Conservation (phyloP, 225 moss, liverwort and hornwort species). For the Lunularia cruciata region DNA sequence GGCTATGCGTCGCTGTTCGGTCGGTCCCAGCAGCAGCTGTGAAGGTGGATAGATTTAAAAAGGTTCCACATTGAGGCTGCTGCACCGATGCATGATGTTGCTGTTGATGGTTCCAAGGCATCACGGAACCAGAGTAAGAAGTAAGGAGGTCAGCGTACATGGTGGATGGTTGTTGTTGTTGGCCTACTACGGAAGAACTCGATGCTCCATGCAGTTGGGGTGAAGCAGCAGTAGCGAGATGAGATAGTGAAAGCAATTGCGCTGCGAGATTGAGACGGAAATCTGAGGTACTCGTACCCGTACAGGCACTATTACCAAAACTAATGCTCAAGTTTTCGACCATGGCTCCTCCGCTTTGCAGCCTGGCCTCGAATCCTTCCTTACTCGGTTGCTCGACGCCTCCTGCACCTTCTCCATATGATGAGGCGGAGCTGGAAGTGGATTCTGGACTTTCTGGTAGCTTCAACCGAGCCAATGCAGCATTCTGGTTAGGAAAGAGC, state of each 20-base stretch:
- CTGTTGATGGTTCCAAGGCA: background rate
- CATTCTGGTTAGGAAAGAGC: constrained; percentile 18
- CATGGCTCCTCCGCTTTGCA: constrained; percentile 8
- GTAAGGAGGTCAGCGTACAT: constrained; percentile 8
- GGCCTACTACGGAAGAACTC: background rate
- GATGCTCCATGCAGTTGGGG: background rate
- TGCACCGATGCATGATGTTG: background rate
- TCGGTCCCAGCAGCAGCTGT: background rate
- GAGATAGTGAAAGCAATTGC: constrained; percentile 16
- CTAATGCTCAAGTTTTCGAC: constrained; percentile 4
- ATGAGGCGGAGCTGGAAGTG: constrained; percentile 31
- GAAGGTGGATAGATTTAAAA: background rate
- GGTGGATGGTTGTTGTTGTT: background rate
- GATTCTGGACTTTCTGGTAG: constrained; percentile 43
- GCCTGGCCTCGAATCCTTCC: constrained; percentile 20
- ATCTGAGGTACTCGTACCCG: constrained; percentile 4
- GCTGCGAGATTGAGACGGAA: constrained; percentile 18
- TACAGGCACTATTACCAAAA: background rate
- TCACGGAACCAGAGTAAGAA: constrained; percentile 10
- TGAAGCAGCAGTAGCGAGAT: background rate
- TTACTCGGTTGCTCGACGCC: constrained; percentile 22
- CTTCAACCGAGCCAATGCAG: constrained; percentile 23
- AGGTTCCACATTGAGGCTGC: background rate
- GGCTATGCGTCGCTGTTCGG: no score
- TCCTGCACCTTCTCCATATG: constrained; percentile 29